Evolutionary conservation across 352 stramenopile genomes (phyloP).

Genomic region (Blastocystis sp.): DNA sequence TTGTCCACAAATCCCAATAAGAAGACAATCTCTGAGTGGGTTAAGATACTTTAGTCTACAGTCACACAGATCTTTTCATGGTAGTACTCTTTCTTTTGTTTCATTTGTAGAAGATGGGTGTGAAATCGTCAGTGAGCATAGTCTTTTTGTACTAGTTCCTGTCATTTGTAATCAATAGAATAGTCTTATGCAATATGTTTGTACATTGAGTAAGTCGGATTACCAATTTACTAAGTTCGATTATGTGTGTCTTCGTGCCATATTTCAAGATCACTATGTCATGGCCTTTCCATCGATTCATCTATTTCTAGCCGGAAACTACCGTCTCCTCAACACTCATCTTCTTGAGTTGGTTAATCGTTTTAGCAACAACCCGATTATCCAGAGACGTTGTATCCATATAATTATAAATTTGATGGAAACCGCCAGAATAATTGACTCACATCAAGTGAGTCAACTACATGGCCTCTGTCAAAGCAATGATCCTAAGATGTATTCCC

Average conservation of each 20-base stretch:
- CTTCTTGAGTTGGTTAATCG: not conserved
- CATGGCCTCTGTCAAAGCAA: not conserved
- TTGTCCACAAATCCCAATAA: not conserved
- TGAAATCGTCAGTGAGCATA: not conserved
- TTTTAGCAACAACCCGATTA: not conserved
- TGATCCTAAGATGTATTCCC: not conserved
- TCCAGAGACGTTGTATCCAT: not conserved
- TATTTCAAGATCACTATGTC: not conserved
- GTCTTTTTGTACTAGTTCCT: not conserved
- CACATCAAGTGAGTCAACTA: not conserved
- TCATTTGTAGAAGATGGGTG: not conserved
- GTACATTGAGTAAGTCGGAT: not conserved
- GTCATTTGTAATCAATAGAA: not conserved
- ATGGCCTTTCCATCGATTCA: not conserved
- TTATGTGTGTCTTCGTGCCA: not conserved
- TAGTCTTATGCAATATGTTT: not conserved
- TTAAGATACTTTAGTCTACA: not conserved
- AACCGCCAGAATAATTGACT: not conserved
- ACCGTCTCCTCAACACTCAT: not conserved
- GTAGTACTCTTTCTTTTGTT: not conserved
- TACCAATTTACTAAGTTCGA: not conserved
- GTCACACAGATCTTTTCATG: not conserved
- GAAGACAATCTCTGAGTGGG: not conserved
- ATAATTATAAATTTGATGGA: not conserved
- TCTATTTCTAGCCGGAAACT: not conserved